Base-by-base conservation (phyloP, 495 filamentous ascomycete species). In the Polyplosphaeria fusca region DNA sequence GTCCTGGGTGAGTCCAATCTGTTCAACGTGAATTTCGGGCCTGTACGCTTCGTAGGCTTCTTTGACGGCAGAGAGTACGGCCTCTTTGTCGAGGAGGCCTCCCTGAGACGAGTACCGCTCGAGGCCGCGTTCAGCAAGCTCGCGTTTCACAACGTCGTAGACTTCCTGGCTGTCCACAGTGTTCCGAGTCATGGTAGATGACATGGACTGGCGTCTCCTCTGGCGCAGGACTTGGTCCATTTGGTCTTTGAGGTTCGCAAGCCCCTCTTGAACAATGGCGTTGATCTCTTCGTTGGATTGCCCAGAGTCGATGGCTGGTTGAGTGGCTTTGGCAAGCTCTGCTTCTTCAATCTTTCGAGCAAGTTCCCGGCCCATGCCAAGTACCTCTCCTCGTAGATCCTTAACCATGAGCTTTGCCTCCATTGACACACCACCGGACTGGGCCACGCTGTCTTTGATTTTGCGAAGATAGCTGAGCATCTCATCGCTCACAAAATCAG, bases 11-110 rank as follows among this genome's bases (percentile, higher is more conserved):
- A 96, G 74, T 5, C 90, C 91, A 55, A 91, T 88, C 63, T 94
- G 89, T 61, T 95, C 84, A 12, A 94, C 72, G 63, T 92, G 86
- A 35, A 96, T 90, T 58, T 96, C 88, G 1, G 91, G 91, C 69
- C 92, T 91, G 71, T 91, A 94, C 4, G 82, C 86, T 64, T 95
- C 90, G 84, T 87, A 94, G 2, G 88, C 90, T 49, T 95, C 89
- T 49, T 83, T 82, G 4, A 96, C 86, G 0, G 90, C 89, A 1
- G 87, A 82, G 0, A 96, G 74, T 26, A 96, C 89, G 32, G 90
- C 89, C 51, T 94, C 88, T 54, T 87, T 83, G 69, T 76, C 51
- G 68, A 67, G 40, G 4, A 28, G 32, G 13, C 41, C 39, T 9
- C 19, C 52, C 38, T 42, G 43, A 1, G 48, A 23, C 0, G 53